Evolutionary conservation across 2,329 filamentous ascomycete genomes (phyloP).

Genomic region (Cercospora citrullina): DNA sequence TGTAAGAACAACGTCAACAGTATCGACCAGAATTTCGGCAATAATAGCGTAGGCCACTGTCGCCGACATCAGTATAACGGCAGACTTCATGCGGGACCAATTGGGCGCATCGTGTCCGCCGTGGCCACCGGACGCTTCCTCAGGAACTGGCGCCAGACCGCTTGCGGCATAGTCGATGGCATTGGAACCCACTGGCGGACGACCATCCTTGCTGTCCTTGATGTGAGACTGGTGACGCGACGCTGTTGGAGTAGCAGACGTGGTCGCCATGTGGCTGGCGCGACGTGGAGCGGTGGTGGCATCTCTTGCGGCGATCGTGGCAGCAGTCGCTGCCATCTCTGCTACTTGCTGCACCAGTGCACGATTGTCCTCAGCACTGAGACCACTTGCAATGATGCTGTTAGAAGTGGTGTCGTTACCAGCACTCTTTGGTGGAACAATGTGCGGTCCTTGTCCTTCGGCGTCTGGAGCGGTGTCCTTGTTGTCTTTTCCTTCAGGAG

Average conservation of each 20-base stretch:
- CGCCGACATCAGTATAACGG: constrained; percentile 82
- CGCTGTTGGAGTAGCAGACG: constrained; percentile 17
- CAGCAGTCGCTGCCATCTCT: constrained; percentile 90
- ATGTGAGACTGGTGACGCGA: constrained; percentile 24
- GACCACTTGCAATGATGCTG: constrained; percentile 57
- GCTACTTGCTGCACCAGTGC: constrained; percentile 81
- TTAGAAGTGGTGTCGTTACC: constrained; percentile 48
- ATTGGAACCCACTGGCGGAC: background rate
- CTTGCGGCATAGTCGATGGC: constrained; percentile 34
- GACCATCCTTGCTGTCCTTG: constrained; percentile 20
- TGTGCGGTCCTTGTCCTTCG: constrained; percentile 59
- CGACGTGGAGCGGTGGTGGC: constrained; percentile 57
- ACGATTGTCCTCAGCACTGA: constrained; percentile 80
- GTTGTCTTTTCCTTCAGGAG: constrained; percentile 31
- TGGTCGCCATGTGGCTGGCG: constrained; percentile 46
- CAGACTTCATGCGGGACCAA: constrained; percentile 90
- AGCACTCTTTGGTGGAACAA: constrained; percentile 70
- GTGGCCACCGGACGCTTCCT: constrained; percentile 38
- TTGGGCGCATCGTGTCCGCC: constrained; percentile 98
- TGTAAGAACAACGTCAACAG: constrained; percentile 91
- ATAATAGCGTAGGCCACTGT: constrained; percentile 95
- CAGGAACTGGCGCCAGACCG: constrained; percentile 32
- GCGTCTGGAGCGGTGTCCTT: constrained; percentile 20
- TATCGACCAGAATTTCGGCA: constrained; percentile 94
- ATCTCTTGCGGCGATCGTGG: constrained; percentile 81